Evolutionary conservation across 1,139 yeast species (phyloP), one percentile per base, ranked within the genome.

Genomic region (Starmera stellimalicola): DNA sequence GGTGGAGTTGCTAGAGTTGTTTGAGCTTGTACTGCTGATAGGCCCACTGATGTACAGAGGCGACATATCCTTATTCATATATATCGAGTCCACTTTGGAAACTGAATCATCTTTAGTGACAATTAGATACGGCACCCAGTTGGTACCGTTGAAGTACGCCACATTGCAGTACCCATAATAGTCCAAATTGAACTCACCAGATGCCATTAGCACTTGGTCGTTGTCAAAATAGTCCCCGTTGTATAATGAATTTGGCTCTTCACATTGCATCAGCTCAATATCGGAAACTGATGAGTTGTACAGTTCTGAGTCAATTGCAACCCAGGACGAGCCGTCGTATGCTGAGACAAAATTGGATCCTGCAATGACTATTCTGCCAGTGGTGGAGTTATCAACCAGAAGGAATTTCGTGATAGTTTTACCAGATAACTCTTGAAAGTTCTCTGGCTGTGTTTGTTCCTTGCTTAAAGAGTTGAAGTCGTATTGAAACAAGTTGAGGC

Each of bases 111-210:
- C 46, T 11, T 47, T 45, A 1, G 50, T 41, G 5, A 40, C 43
- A 40, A 37, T 50, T 36, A 77, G 59, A 42, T 75, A 76, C 7
- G 97, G 96, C 23, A 61, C 54, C 95, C 96, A 88, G 4, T 52
- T 41, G 1, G 65, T 48, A 3, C 93, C 91, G 51, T 84, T 77
- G 58, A 59, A 87, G 28, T 77, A 57, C 0, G 93, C 91, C 19
- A 79, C 70, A 34, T 81, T 75, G 2, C 74, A 74, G 28, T 60
- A 52, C 2, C 94, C 95, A 50, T 68, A 74, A 3, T 54, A 54
- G 2, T 60, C 45, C 31, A 82, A 54, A 7, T 58, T 53, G 34
- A 84, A 63, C 27, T 59, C 54, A 14, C 97, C 97, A 4, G 83
- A 62, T 2, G 82, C 69, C 14, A 80, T 51, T 27, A 87, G 54